Evolutionary conservation across 768 basidiomycete genomes (phyloP).

Genomic region (Podaxis sp.): DNA sequence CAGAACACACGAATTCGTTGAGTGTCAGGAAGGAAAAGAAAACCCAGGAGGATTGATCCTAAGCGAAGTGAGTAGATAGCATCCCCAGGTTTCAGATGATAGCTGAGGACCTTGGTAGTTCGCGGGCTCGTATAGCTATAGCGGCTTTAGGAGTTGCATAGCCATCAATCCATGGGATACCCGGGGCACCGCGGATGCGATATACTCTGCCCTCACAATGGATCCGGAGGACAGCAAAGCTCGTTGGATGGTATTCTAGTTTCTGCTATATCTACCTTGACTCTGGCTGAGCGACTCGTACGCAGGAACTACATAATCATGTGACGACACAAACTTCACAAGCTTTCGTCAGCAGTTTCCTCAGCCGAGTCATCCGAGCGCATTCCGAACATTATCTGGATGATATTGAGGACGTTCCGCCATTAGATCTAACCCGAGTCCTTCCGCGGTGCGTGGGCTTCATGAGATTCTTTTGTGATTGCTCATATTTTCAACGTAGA

Average conservation of each 20-base stretch:
- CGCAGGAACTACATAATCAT: constrained; percentile 75
- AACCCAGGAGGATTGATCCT: constrained; percentile 69
- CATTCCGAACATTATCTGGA: constrained; percentile 58
- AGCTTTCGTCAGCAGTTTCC: constrained; percentile 77
- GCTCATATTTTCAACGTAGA: constrained; percentile 22
- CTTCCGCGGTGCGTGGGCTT: constrained; percentile 34
- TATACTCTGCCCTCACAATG: constrained; percentile 72
- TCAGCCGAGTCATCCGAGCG: constrained; percentile 70
- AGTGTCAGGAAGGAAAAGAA: constrained; percentile 66
- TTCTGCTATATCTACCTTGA: neutral
- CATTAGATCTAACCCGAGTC: constrained; percentile 44
- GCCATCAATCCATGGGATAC: constrained; percentile 86
- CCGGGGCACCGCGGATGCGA: constrained; percentile 81
- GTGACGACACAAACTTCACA: constrained; percentile 88
- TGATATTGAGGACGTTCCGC: constrained; percentile 26
- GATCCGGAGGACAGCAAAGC: constrained; percentile 65
- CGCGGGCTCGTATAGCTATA: constrained; percentile 83
- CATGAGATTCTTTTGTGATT: neutral
- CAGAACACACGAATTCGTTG: constrained; percentile 80
- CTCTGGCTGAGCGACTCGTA: neutral
- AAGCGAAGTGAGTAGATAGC: constrained; percentile 57
- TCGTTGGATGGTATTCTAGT: constrained; percentile 62
- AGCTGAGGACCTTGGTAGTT: constrained; percentile 45
- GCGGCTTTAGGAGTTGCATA: constrained; percentile 84
- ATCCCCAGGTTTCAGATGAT: neutral